These are phyloP conservation scores for Turnera subulata DNA, from an alignment of 345 rosid genomes.

Conservation along the genomic window DNA sequence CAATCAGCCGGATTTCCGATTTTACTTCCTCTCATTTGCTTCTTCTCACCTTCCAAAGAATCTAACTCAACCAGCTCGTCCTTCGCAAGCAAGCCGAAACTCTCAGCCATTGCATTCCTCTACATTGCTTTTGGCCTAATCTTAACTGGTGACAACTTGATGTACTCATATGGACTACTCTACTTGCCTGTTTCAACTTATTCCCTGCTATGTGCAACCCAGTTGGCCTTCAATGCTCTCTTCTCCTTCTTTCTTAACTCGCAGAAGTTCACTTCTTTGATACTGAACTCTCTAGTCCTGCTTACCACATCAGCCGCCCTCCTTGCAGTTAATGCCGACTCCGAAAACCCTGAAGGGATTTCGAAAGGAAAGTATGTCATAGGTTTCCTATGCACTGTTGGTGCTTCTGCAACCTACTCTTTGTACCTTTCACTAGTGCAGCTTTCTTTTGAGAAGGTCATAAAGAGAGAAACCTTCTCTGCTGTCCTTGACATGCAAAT, in stretches of 20 bases:
- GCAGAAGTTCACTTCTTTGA: constrained; percentile 44
- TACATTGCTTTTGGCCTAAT: constrained; percentile 38
- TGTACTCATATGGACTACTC: constrained; percentile 52
- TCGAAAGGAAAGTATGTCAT: constrained; percentile 29
- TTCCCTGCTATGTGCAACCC: constrained; percentile 48
- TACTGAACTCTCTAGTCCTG: constrained; percentile 47
- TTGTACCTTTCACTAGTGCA: constrained; percentile 43
- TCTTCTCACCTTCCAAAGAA: constrained; percentile 22
- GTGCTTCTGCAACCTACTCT: constrained; percentile 45
- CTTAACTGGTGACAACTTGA: constrained; percentile 42
- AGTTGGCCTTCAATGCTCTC: constrained; percentile 50
- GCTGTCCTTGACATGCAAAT: constrained; percentile 43
- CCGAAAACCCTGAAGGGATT: constrained; percentile 21
- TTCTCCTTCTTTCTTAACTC: constrained; percentile 49
- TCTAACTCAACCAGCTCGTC: neutral
- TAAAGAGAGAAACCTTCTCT: constrained; percentile 36
- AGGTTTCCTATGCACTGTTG: constrained; percentile 44
- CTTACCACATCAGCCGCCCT: constrained; percentile 50
- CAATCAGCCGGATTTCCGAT: constrained; percentile 61
- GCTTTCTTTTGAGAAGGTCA: constrained; percentile 41
- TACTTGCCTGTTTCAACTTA: constrained; percentile 59
- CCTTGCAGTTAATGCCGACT: constrained; percentile 41
- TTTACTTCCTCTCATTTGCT: constrained; percentile 34
- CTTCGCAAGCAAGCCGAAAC: constrained; percentile 10
- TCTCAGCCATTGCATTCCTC: constrained; percentile 23